Conservation (phyloP, 352 stramenopile genomes). For the Halophytophthora polymorphica region DNA sequence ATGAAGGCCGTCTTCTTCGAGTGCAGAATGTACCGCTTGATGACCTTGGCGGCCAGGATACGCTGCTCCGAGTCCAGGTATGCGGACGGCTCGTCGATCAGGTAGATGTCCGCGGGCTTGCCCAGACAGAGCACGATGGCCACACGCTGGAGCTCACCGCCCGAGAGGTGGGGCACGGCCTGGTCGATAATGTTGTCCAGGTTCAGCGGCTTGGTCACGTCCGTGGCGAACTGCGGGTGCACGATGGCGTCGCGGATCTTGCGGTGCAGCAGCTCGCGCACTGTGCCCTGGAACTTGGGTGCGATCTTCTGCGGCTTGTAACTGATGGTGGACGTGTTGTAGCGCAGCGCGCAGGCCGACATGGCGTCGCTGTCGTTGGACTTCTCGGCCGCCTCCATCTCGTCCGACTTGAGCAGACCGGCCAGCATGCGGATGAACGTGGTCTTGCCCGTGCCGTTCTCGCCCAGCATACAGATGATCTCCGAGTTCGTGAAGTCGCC, state of each 20-base stretch:
- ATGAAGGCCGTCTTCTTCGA: conserved; percentile 99
- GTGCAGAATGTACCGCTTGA: conserved; percentile 99
- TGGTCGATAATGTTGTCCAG: conserved; percentile 99
- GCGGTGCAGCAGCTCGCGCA: conserved; percentile 97
- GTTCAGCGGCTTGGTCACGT: conserved; percentile 98
- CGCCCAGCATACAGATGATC: conserved; percentile 98
- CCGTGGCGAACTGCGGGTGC: conserved; percentile 98
- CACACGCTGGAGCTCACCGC: conserved; percentile 98
- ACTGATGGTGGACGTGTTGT: conserved; percentile 84
- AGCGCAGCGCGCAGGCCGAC: conserved; percentile 73
- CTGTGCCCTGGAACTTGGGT: conserved; percentile 93
- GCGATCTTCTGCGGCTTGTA: conserved; percentile 99
- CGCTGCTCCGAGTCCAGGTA: conserved; percentile 99
- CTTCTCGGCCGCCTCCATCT: conserved; percentile 88
- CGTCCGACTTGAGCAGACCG: conserved; percentile 97
- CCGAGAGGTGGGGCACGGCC: conserved; percentile 96
- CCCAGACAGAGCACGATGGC: conserved; percentile 98
- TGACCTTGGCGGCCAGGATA: conserved; percentile 98
- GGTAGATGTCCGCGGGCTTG: conserved; percentile 98
- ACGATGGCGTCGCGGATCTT: conserved; percentile 96
- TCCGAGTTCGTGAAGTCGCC: conserved; percentile 98
- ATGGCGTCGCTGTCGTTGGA: conserved; percentile 67
- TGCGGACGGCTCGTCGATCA: conserved; percentile 99
- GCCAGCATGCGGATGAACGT: conserved; percentile 99
- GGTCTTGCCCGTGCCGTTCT: conserved; percentile 99